Percentiles rank a stretch among this genome's conserved stretches.
Evolutionary conservation across 495 filamentous ascomycete genomes (phyloP).

Genomic region (Glutinoglossum americanum): DNA sequence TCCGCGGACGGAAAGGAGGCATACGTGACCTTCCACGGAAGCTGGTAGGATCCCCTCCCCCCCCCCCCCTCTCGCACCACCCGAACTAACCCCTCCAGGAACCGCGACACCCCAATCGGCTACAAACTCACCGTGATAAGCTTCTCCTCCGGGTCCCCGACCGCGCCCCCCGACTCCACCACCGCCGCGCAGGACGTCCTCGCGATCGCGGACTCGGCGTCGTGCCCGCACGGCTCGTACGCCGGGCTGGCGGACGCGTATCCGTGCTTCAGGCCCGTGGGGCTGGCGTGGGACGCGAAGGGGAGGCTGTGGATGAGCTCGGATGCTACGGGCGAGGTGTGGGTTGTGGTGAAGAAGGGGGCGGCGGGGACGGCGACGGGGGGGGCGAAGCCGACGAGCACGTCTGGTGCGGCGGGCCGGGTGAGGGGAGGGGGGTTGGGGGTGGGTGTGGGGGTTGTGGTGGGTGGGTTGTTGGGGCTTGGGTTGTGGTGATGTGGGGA

Average conservation of each 20-base stretch:
- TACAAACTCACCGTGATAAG: constrained; percentile 30
- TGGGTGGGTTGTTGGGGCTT: too few relatives aligned
- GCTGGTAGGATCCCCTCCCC: constrained; percentile 19
- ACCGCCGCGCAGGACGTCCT: constrained; percentile 27
- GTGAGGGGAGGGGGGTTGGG: too few relatives aligned
- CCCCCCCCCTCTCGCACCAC: neutral
- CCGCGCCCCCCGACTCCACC: constrained; percentile 18
- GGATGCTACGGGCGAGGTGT: constrained; percentile 36
- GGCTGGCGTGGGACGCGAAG: constrained; percentile 25
- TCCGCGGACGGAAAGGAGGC: constrained; percentile 17
- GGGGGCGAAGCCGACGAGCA: neutral
- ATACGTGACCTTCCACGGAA: constrained; percentile 32
- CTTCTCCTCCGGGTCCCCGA: constrained; percentile 23
- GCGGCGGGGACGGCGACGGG: neutral
- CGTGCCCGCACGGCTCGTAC: constrained; percentile 17
- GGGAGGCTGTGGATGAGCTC: constrained; percentile 32
- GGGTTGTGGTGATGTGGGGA: too few relatives aligned
- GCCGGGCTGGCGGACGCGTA: neutral
- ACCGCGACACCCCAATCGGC: constrained; percentile 29
- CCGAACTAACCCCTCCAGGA: constrained; percentile 9
- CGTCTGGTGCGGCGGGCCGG: too few relatives aligned
- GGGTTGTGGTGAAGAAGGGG: constrained; percentile 19
- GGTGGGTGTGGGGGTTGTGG: too few relatives aligned
- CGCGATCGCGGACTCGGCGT: constrained; percentile 21
- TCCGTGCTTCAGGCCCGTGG: constrained; percentile 33